phyloP scores from a whole-genome alignment of 805 yeast genomes.

The Sungouiozyma ichnusensis region DNA sequence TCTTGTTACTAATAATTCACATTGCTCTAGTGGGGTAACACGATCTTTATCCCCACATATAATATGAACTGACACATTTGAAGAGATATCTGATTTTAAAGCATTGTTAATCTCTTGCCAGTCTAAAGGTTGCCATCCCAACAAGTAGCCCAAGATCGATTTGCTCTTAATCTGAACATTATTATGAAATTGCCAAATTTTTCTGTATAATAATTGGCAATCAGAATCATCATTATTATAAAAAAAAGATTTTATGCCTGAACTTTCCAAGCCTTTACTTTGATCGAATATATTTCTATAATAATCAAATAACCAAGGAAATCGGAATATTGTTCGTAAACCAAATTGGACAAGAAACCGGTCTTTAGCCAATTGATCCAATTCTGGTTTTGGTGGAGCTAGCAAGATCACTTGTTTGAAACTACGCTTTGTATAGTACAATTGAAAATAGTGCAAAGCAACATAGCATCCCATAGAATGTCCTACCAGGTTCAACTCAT shows the following conservation, averaged over 20 bases:
- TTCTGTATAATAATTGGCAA: slow-evolving; percentile 10
- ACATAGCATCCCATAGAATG: slow-evolving; percentile 69
- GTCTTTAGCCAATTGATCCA: slow-evolving; percentile 11
- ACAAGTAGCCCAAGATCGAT: slow-evolving; percentile 20
- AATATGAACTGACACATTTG: slow-evolving; percentile 4
- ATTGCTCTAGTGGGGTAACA: slow-evolving; percentile 15
- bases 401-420: slow-evolving; percentile 31
- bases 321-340: slow-evolving; percentile 8
- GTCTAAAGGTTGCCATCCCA: slow-evolving; percentile 24
- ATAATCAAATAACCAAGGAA: slow-evolving; percentile 21
- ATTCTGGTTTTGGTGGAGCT: slow-evolving; percentile 37
- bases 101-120: slow-evolving; percentile 11
- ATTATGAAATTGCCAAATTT: slow-evolving; percentile 22
- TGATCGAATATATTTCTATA: slow-evolving; percentile 25
- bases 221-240: slow-evolving; percentile 7
- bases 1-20: neutral
- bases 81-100: neutral
- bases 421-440: slow-evolving; percentile 14
- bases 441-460: slow-evolving; percentile 35
- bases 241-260: slow-evolving; percentile 23
- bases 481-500: slow-evolving; percentile 31
- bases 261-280: slow-evolving; percentile 21
- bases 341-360: slow-evolving; percentile 9
- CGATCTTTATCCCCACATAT: slow-evolving; percentile 20
- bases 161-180: slow-evolving; percentile 23